phyloP scores from a whole-genome alignment of 805 yeast species.

The Kuraishia capsulata region DNA sequence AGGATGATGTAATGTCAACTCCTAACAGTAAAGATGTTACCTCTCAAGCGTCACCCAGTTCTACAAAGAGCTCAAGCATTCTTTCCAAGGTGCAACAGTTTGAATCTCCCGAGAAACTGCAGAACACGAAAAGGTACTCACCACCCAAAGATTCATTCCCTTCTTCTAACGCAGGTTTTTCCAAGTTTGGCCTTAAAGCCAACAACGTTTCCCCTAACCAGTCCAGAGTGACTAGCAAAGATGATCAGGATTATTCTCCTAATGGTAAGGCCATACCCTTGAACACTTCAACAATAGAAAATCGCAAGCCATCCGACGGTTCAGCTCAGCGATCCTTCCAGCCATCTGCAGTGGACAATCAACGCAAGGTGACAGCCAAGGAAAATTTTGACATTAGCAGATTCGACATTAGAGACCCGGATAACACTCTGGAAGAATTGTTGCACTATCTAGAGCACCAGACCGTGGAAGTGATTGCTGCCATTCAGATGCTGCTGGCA shows the following conservation, averaged over 20 bases:
- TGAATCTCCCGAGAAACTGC: conserved; percentile 4
- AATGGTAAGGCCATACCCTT: not conserved
- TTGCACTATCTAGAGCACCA: conserved; percentile 85
- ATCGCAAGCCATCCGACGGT: not conserved
- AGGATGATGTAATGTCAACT: not conserved
- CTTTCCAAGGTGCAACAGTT: not conserved
- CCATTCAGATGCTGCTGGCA: conserved; percentile 74
- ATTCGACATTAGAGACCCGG: conserved; percentile 80
- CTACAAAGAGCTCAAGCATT: not conserved
- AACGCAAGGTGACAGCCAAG: conserved; percentile 31
- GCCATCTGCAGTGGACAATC: not conserved
- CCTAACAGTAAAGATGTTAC: not conserved
- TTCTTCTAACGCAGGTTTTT: not conserved
- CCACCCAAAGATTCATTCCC: not conserved
- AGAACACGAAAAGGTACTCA: conserved; percentile 3
- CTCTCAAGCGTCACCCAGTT: not conserved
- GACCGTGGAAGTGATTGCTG: conserved; percentile 83
- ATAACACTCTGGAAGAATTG: conserved; percentile 77
- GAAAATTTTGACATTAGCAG: conserved; percentile 61
- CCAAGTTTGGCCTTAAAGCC: not conserved
- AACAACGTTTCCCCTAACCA: not conserved
- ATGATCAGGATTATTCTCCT: not conserved
- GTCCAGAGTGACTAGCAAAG: not conserved
- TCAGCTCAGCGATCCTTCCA: no score
- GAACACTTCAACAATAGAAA: not conserved